Evolutionary conservation across 495 filamentous ascomycete species (phyloP).

Genomic region (Neurospora hispaniola): DNA sequence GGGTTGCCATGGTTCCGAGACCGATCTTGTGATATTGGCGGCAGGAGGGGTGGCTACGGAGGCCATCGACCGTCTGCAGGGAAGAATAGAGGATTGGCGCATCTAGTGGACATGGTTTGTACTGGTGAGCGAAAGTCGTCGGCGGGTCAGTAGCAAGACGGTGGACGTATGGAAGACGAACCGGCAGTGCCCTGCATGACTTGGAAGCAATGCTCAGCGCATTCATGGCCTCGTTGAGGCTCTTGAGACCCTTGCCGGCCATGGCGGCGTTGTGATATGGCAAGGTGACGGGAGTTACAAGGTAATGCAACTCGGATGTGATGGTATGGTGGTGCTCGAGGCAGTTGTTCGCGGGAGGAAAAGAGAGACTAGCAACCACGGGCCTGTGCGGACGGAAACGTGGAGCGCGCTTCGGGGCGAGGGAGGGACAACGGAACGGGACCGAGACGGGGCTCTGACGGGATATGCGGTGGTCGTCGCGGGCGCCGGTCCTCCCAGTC

Average conservation of each 20-base stretch:
- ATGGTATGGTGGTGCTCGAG: neutral
- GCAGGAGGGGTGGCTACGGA: constrained; percentile 47
- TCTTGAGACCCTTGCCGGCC: constrained; percentile 33
- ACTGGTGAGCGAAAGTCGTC: neutral
- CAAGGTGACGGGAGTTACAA: constrained; percentile 4
- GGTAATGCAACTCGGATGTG: neutral
- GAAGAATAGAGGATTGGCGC: neutral
- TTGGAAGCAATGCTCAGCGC: constrained; percentile 32
- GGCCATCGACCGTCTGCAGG: constrained; percentile 57
- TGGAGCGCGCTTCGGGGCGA: neutral
- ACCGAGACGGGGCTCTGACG: neutral
- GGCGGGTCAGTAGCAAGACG: neutral
- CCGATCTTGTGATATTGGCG: constrained; percentile 34
- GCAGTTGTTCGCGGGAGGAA: neutral
- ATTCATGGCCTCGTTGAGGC: constrained; percentile 38
- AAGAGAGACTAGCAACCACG: neutral
- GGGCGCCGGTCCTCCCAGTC: neutral
- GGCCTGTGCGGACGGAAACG: neutral
- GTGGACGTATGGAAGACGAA: constrained; percentile 4
- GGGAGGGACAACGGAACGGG: neutral
- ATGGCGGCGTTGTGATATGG: constrained; percentile 16
- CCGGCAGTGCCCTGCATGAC: constrained; percentile 24
- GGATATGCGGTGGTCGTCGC: neutral
- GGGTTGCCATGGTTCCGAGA: constrained; percentile 14
- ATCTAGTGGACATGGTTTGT: constrained; percentile 1